These are phyloP conservation scores for Francoa sonchifolia DNA, from an alignment of 441 rosid species.

Conservation along the genomic window DNA sequence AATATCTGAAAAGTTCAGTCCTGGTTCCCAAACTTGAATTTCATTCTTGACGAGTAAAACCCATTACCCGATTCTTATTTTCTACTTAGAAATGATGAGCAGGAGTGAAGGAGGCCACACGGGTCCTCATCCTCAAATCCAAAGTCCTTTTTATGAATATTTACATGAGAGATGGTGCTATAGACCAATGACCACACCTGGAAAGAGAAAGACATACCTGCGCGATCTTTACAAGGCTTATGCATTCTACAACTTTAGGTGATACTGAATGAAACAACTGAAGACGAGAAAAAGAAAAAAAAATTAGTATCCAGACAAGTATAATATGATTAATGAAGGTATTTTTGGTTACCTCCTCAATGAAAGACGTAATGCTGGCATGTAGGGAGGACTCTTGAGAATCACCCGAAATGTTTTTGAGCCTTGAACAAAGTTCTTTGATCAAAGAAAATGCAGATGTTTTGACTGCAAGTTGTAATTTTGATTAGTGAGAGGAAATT, in stretches of 20 bases:
- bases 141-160: no score
- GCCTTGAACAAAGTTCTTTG: slow-evolving; percentile 65
- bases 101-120: no score
- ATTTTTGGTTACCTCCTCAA: slow-evolving; percentile 47
- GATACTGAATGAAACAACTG: slow-evolving; percentile 53
- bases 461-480: slow-evolving; percentile 87
- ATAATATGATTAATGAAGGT: slow-evolving; percentile 4
- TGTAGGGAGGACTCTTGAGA: slow-evolving; percentile 22
- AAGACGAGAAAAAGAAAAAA: slow-evolving; percentile 12
- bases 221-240: slow-evolving; percentile 68
- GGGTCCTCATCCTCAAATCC: neutral
- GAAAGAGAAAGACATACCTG: slow-evolving; percentile 43
- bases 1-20: no score
- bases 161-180: no score
- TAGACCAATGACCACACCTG: neutral
- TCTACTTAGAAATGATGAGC: no score
- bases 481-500: no score
- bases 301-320: slow-evolving; percentile 1
- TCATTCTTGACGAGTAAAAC: no score
- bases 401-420: slow-evolving; percentile 28
- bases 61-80: no score
- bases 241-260: slow-evolving; percentile 57
- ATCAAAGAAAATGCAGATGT: slow-evolving; percentile 51
- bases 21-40: no score
- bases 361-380: slow-evolving; percentile 25